phyloP scores from a whole-genome alignment of 2,329 filamentous ascomycete species.

The Sclerotinia subarctica region DNA sequence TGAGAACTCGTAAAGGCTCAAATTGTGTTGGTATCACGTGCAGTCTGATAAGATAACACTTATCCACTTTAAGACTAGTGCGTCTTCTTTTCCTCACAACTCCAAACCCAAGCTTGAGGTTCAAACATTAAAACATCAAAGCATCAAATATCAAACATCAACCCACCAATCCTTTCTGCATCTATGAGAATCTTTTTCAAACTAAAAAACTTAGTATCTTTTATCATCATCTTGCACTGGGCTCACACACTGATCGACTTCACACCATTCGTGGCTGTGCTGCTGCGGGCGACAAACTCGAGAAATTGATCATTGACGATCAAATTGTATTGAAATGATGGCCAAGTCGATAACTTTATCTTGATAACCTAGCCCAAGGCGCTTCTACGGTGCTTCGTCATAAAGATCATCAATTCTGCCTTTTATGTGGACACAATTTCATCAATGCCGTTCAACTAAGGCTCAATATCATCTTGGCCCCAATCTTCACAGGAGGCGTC shows the following conservation, averaged over 20 bases:
- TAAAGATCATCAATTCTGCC: neutral
- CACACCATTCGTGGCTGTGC: neutral
- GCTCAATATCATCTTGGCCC: neutral
- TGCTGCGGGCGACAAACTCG: neutral
- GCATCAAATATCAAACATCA: neutral
- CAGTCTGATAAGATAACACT: too few relatives aligned
- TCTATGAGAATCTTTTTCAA: neutral
- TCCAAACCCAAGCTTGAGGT: neutral
- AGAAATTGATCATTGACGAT: conserved; percentile 7
- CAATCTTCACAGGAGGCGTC: neutral
- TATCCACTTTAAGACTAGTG: neutral
- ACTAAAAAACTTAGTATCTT: neutral
- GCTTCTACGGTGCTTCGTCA: neutral
- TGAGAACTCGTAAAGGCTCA: neutral
- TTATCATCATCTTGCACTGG: neutral
- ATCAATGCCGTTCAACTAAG: neutral
- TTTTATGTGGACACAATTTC: conserved; percentile 5
- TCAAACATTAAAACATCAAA: conserved; percentile 2
- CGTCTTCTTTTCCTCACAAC: neutral
- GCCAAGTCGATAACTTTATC: neutral
- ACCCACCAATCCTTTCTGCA: neutral
- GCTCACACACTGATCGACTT: neutral
- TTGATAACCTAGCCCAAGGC: neutral
- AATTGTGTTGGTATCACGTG: neutral
- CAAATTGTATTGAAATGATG: neutral